A percentile compares a stretch with the other conserved stretches of the same genome.
These are phyloP conservation scores for Aspergillus olivimuriae DNA, from an alignment of 495 filamentous ascomycete genomes.

Conservation along the genomic window DNA sequence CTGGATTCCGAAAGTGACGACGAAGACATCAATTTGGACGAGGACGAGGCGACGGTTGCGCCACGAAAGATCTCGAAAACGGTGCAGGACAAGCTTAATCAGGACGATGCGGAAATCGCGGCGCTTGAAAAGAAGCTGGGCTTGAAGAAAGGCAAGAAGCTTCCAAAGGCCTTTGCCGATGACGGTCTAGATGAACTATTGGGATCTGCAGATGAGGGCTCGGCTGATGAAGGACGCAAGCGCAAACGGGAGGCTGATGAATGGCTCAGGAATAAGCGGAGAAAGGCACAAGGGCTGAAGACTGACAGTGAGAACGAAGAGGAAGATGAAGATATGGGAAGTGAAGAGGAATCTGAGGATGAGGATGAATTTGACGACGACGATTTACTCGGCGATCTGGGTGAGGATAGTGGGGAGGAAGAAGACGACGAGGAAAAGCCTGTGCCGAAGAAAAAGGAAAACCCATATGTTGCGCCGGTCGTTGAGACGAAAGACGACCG, in stretches of 20 bases:
- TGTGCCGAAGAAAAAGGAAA: conserved; percentile 44
- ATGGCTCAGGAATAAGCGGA: conserved; percentile 58
- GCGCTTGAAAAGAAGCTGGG: conserved; percentile 85
- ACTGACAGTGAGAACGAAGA: conserved; percentile 23
- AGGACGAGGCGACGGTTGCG: conserved; percentile 19
- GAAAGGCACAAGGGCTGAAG: conserved; percentile 50
- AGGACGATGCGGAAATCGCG: conserved; percentile 82
- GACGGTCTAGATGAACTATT: conserved; percentile 79
- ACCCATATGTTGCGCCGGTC: conserved; percentile 56
- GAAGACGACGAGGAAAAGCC: conserved; percentile 29
- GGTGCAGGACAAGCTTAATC: conserved; percentile 55
- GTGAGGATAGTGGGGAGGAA: conserved; percentile 33
- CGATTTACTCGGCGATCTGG: conserved; percentile 15
- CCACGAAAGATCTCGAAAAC: conserved; percentile 45
- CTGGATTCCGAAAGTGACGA: conserved; percentile 9
- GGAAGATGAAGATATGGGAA: conserved; percentile 15
- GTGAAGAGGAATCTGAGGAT: conserved; percentile 18
- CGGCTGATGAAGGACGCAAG: conserved; percentile 43
- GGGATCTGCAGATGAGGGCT: conserved; percentile 56
- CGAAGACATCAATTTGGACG: conserved; percentile 12
- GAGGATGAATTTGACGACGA: conserved; percentile 23
- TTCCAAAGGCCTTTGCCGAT: conserved; percentile 71
- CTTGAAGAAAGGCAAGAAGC: conserved; percentile 68
- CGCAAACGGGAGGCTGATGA: conserved; percentile 51
- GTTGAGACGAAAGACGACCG: conserved; percentile 15